Conservation (phyloP, 1,284 basidiomycete genomes). For the Athelia sp. region DNA sequence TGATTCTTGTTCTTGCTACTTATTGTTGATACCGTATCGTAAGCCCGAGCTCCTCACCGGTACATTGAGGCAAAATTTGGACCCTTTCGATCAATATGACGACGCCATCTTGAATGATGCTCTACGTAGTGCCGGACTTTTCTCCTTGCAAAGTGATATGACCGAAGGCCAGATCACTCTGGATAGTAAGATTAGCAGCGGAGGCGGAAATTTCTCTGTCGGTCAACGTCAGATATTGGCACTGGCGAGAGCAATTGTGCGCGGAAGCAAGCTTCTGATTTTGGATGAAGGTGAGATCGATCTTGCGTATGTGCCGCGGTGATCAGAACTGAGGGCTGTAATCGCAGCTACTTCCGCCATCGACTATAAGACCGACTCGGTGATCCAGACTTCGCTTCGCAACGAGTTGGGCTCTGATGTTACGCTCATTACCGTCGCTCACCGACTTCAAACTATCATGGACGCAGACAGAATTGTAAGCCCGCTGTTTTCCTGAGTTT, state of each 20-base stretch:
- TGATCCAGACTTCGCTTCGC: conserved; percentile 55
- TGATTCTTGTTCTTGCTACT: conserved; percentile 14
- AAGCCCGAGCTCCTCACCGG: conserved; percentile 67
- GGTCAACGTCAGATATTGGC: conserved; percentile 70
- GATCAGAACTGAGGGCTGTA: background rate
- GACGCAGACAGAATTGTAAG: conserved; percentile 51
- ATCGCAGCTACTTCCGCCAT: conserved; percentile 46
- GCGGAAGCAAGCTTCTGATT: conserved; percentile 54
- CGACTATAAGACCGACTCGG: conserved; percentile 53
- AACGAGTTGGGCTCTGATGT: conserved; percentile 47
- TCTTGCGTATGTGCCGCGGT: background rate
- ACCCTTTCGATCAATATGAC: conserved; percentile 71
- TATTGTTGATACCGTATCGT: conserved; percentile 27
- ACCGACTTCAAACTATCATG: conserved; percentile 68
- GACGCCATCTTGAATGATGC: conserved; percentile 58
- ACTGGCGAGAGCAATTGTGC: conserved; percentile 51
- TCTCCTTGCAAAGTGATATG: conserved; percentile 42
- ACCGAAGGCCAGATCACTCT: conserved; percentile 46
- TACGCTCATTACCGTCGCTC: conserved; percentile 63
- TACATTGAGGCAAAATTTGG: conserved; percentile 52
- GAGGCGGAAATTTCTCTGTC: conserved; percentile 63
- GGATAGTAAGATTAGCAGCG: conserved; percentile 48
- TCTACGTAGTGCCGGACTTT: conserved; percentile 50
- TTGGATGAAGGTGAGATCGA: conserved; percentile 48
- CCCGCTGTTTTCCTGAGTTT: background rate